Evolutionary conservation across 257 asterid species (phyloP), one percentile per base, ranked within the genome.

Genomic region (Mentha longifolia): DNA sequence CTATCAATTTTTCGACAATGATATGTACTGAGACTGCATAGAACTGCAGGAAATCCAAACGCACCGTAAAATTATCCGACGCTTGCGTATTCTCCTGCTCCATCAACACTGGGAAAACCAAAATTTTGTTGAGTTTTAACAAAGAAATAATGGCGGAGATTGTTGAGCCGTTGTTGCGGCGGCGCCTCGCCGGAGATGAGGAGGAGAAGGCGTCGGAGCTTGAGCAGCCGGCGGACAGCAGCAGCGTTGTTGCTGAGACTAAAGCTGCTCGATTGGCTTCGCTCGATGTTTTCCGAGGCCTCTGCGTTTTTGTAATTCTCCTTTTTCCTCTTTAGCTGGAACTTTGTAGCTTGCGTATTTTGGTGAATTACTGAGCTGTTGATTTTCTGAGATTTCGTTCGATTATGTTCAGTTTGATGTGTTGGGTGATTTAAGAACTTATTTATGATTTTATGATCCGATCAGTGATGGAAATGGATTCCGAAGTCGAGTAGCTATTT

Each of bases 251-350:
- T 50, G 65, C 68, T 55, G 47, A 56, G 25, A 56, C 80, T 13
- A 86, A 67, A 67, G 15, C 89, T 61, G 74, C 80, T 71, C 89
- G 96, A 42, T 65, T 89, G 28, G 87, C 84, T 67, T 89, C 95
- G 47, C 89, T 89, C 66, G 96, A 89, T 72, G 96, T 87, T 45
- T 84, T 87, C 17, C 85, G 95, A 6, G 95, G 94, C 78, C 92
- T 89, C 50, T 87, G 85, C 75, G 90, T 89, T 74, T 73, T 87
- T 41, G 96, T 89, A 80, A 81, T 73, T 28, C 67, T 47, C 7
- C 58, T 50, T 49, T 56, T 76, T n/a, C 6, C 56, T 46, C 50
- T 37, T 15, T 28, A 45, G 57, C 55, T 37, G 39, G 4, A 41
- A 1, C 14, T 2, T 57, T 33, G 16, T 25, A 20, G 37, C 46